Evolutionary conservation across 345 rosid species (phyloP), one percentile per base, ranked within the genome.

Genomic region (Populus euphratica): DNA sequence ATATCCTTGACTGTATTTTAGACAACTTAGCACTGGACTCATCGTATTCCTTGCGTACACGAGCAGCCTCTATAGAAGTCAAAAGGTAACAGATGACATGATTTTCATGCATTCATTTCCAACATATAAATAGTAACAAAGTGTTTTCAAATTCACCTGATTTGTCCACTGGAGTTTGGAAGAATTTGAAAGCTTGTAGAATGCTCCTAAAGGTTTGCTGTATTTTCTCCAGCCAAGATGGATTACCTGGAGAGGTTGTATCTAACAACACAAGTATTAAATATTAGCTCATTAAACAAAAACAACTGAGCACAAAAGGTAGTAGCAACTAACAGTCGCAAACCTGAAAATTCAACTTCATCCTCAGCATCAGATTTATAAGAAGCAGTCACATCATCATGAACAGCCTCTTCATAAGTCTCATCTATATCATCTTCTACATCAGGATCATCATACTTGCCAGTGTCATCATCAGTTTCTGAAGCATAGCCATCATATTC

Each of bases 201-300:
- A 96, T 80, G 84, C 76, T 85, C 75, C 81, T 75, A 54, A 89
- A 87, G 73, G 91, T 88, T 80, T 77, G 77, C 76, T 88, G 93
- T 84, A 94, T 88, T 88, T 86, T 90, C 89, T 89, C 94, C 88
- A 94, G 82, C 99, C 97, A 94, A 68, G 93, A 89, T 74, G 86
- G 88, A 70, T 79, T 86, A 79, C 83, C 83, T 69, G 75, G 33
- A 69, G 76, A 80, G 62, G 81, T 85, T 70, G 86, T 81, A 77
- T 90, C 95, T 94, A 73, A 54, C 43, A 77, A 70, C 9, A 72
- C 0, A 23, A 64, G 65, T 54, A 75, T 25, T 78, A 38, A 36
- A 59, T 36, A 68, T 52, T 38, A 72, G 67, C 78, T 63, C 39
- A 14, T 49, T 7, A 1, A 36, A 20, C 70, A 38, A 44, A 72